These are phyloP conservation scores for Coprinopsis sp. DNA, from an alignment of 768 basidiomycete species.

Conservation along the genomic window DNA sequence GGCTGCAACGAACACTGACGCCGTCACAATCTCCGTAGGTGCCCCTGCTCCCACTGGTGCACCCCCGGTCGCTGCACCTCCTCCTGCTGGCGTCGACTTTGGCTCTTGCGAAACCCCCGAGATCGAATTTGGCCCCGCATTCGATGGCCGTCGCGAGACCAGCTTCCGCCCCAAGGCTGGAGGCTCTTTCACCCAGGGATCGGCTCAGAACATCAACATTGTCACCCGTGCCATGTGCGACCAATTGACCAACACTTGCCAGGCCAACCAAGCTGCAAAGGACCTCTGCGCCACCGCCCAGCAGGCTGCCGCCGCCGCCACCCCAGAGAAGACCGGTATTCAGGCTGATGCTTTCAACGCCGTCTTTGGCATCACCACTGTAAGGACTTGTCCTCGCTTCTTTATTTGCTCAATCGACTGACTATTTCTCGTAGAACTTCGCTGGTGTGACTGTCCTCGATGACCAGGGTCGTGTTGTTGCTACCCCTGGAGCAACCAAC, in stretches of 20 bases:
- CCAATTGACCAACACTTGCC: slow-evolving; percentile 46
- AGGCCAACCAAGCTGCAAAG: slow-evolving; percentile 50
- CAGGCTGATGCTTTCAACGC: slow-evolving; percentile 53
- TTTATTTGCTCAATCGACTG: slow-evolving; percentile 5
- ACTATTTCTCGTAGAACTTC: slow-evolving; percentile 35
- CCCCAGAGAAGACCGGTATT: slow-evolving; percentile 38
- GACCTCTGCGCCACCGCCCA: slow-evolving; percentile 41
- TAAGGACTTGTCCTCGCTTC: slow-evolving; percentile 14
- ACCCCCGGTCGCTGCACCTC: too few relatives aligned
- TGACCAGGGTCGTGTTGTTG: slow-evolving; percentile 35
- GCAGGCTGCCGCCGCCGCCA: slow-evolving; percentile 36
- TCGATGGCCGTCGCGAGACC: slow-evolving; percentile 56
- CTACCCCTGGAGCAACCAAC: slow-evolving; percentile 29
- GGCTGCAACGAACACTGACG: slow-evolving; percentile 20
- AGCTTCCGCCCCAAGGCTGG: slow-evolving; percentile 52
- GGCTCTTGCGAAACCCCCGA: slow-evolving; percentile 52
- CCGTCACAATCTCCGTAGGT: slow-evolving; percentile 27
- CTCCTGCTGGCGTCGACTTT: slow-evolving; percentile 35
- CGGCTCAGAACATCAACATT: slow-evolving; percentile 51
- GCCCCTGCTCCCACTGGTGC: slow-evolving; percentile 19
- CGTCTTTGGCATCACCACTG: slow-evolving; percentile 37
- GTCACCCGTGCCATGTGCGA: slow-evolving; percentile 56
- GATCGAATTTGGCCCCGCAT: slow-evolving; percentile 54
- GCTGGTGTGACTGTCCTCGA: slow-evolving; percentile 36
- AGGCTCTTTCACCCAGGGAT: slow-evolving; percentile 47